Base-by-base conservation (phyloP, 495 filamentous ascomycete genomes). In the Pyrenopolyporus hunteri region DNA sequence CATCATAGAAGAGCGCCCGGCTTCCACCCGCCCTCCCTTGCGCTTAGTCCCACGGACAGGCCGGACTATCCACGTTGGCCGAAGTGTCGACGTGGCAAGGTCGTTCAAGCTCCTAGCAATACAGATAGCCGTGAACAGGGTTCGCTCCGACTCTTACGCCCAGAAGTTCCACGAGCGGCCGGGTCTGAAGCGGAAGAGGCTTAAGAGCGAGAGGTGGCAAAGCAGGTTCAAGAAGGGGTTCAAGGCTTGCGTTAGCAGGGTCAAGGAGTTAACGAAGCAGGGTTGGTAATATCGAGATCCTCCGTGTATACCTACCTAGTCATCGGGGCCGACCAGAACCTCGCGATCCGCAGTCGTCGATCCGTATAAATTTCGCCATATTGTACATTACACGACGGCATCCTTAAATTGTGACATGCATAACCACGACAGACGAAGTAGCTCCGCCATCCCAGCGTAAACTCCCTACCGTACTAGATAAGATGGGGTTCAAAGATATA, bases 131-230 rank as follows among this genome's bases (percentile, higher is more conserved):
- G 32, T 37, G 14, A 92, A 92, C 68, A 75, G 60, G 10, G 72
- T 93, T 14, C 72, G 61, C 62, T 6, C 16, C 3, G 83, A 89
- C 68, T 67, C 74, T 35, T 40, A 53, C 3, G 49, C 31, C 56
- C 88, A 92, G 73, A 71, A 78, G 54, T 89, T 83, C 57, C 85
- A 93, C 70, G 90, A 93, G 77, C 74, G 88, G 42, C 80, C 82
- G 2, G 88, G 87, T 3, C 68, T 89, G 71, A 90, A 90, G 81
- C 78, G 86, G 70, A 93, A 92, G 82, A 80, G 89, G 65, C 67
- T 89, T 58, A 75, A 74, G 74, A 83, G 81, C 32, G 76, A 87
- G 76, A 80, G 90, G 57, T 91, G 87, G 84, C 76, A 80, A 72
- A 73, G 32, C 72, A 78, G 82, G 52, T 93, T 93, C 70, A 83